These are phyloP conservation scores for Phytopythium montanum DNA, from an alignment of 352 stramenopile genomes.

Conservation along the genomic window DNA sequence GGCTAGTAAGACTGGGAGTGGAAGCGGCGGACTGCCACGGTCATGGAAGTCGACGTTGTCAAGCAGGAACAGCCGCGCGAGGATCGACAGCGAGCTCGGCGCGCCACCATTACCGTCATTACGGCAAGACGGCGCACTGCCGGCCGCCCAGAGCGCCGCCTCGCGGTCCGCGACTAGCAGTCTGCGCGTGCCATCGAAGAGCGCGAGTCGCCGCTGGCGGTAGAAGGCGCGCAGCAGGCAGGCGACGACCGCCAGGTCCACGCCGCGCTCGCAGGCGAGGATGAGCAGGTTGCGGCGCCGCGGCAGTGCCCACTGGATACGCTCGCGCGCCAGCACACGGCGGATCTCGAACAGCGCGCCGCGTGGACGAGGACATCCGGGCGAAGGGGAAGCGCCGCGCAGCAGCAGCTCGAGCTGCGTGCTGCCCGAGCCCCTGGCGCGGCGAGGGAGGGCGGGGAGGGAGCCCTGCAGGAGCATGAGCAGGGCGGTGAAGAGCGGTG, in stretches of 20 bases:
- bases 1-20: not conserved
- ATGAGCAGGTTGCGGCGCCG: constrained; percentile 9
- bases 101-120: not conserved
- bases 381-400: not conserved
- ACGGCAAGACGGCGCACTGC: not conserved
- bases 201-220: constrained; percentile 8
- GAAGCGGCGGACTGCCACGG: not conserved
- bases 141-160: not conserved
- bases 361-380: not conserved
- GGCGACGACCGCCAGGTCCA: constrained; percentile 5
- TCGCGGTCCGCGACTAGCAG: constrained; percentile 5
- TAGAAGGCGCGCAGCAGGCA: constrained; percentile 7
- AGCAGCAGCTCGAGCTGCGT: constrained; percentile 9
- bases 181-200: constrained; percentile 7
- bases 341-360: constrained; percentile 8
- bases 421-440: constrained; percentile 3
- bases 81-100: not conserved
- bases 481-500: too few species aligned
- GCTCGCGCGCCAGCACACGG: constrained; percentile 4
- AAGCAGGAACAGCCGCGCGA: constrained; percentile 5
- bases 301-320: constrained; percentile 3
- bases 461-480: too few species aligned
- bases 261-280: constrained; percentile 6
- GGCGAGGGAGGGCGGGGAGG: too few species aligned
- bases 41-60: constrained; percentile 8